Percentiles rank a stretch among this genome's conserved stretches.
Evolutionary conservation across 2,329 filamentous ascomycete genomes (phyloP).

Genomic region (Neopestalotiopsis sp.): DNA sequence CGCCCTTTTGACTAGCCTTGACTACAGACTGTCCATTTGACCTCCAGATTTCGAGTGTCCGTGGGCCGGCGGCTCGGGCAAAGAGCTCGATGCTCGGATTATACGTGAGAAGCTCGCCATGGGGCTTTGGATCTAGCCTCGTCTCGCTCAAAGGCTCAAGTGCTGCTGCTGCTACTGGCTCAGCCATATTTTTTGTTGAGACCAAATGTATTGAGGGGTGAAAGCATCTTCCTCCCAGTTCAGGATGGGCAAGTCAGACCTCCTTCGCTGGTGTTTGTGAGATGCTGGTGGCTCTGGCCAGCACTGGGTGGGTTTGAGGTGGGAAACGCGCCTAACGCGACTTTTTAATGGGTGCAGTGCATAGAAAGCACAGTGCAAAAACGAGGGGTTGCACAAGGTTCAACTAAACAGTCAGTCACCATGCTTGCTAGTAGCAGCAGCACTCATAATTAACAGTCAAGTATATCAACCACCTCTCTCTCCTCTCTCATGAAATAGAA

Average conservation of each 20-base stretch:
- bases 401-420: not conserved
- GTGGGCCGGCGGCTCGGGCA: constrained; percentile 72
- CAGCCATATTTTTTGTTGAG: constrained; percentile 24
- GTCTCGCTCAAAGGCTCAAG: constrained; percentile 62
- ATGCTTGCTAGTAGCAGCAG: not conserved
- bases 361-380: not conserved
- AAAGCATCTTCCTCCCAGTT: constrained; percentile 6
- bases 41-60: constrained; percentile 76
- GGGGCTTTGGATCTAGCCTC: constrained; percentile 58
- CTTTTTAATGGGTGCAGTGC: constrained; percentile 1
- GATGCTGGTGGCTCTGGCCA: constrained; percentile 7
- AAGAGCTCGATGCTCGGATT: constrained; percentile 87
- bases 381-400: not conserved
- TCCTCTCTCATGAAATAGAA: not conserved
- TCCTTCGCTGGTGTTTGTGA: not conserved
- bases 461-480: not conserved
- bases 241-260: not conserved
- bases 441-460: not conserved
- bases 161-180: constrained; percentile 25
- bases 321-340: constrained; percentile 18
- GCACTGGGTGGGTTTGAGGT: not conserved
- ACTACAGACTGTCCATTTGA: constrained; percentile 73
- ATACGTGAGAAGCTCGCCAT: constrained; percentile 67
- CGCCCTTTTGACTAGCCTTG: constrained; percentile 52
- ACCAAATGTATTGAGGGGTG: not conserved